Conservation (phyloP, 2,329 filamentous ascomycete species). For the Chalaropsis ovoidea region DNA sequence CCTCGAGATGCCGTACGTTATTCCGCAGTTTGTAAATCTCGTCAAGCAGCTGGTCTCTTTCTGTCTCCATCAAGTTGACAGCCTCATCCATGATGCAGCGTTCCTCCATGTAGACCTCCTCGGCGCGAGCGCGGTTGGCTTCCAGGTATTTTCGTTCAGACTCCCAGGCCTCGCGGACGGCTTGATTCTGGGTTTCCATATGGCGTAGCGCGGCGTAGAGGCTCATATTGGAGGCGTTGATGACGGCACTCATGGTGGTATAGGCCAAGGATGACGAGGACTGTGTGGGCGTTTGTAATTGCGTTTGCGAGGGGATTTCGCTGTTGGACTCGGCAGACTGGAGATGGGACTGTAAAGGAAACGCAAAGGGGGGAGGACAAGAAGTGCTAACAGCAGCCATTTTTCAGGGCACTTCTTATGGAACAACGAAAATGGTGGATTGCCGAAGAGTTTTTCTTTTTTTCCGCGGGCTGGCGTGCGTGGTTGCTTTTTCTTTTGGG, state of each 20-base stretch:
- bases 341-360: conserved; percentile 8
- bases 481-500: too few relatives aligned
- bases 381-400: conserved; percentile 15
- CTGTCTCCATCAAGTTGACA: conserved; percentile 38
- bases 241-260: conserved; percentile 15
- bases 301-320: conserved; percentile 8
- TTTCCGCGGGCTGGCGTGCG: background rate
- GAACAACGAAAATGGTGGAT: background rate
- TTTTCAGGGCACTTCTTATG: background rate
- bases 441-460: background rate
- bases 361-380: conserved; percentile 8
- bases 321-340: background rate
- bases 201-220: conserved; percentile 31
- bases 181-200: conserved; percentile 36
- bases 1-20: conserved; percentile 33
- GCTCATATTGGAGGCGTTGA: conserved; percentile 17
- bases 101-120: conserved; percentile 48
- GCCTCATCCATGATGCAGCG: conserved; percentile 45
- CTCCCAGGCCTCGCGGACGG: conserved; percentile 43
- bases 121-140: conserved; percentile 43
- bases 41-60: conserved; percentile 36
- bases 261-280: conserved; percentile 7
- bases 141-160: conserved; percentile 46
- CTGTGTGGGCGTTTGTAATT: background rate
- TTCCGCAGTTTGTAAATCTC: conserved; percentile 38